Conservation (phyloP, 225 moss, liverwort and hornwort genomes). For the Pleurozium schreberi region DNA sequence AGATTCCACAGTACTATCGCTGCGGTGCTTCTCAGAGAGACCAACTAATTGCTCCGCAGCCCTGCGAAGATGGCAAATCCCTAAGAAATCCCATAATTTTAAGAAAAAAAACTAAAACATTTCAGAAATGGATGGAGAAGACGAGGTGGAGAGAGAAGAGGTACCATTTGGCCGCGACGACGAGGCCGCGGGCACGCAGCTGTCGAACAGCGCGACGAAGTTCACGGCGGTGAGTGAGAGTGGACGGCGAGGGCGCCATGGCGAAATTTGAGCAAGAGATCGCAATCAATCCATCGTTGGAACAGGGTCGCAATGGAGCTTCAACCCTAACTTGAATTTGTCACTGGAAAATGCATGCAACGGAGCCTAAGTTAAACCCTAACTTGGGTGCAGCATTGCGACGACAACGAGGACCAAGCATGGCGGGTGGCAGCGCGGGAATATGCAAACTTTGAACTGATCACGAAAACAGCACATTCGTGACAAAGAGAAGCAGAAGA, state of each 20-base stretch:
- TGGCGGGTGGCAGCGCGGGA: background rate
- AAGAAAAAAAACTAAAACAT: background rate
- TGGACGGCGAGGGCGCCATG: constrained; percentile 14
- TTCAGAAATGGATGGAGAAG: background rate
- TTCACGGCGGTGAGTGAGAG: constrained; percentile 52
- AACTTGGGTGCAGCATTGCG: background rate
- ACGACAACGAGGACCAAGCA: background rate
- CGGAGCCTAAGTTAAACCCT: background rate
- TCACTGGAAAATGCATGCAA: background rate
- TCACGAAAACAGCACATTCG: no score
- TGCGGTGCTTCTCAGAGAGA: constrained; percentile 47
- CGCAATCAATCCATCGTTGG: background rate
- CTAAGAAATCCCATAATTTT: background rate
- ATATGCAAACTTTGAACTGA: background rate
- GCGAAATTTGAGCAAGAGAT: background rate
- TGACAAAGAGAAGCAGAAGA: background rate
- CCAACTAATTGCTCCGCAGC: constrained; percentile 91
- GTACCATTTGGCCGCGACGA: constrained; percentile 62
- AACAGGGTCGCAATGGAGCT: background rate
- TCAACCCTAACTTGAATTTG: background rate
- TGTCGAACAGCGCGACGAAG: constrained; percentile 71
- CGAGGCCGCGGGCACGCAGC: constrained; percentile 76
- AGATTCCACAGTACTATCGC: constrained; percentile 16
- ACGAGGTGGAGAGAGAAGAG: background rate
- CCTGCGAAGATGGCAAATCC: constrained; percentile 25